phyloP scores from a whole-genome alignment of 257 asterid species.

The Forsythia suspensa region DNA sequence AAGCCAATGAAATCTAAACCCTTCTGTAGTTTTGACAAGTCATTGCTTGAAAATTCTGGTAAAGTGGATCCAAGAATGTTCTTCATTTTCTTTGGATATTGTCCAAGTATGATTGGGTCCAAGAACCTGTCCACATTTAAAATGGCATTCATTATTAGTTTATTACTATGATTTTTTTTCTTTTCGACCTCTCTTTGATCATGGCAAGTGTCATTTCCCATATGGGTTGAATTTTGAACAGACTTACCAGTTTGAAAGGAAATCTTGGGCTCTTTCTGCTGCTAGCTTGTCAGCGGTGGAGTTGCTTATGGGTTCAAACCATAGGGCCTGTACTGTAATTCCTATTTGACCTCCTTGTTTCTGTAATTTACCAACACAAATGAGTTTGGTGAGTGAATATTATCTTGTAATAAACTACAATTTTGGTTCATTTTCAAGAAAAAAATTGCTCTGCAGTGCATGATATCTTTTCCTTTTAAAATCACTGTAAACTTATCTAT shows the following conservation, averaged over 20 bases:
- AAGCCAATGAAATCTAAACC: constrained; percentile 61
- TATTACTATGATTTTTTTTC: not conserved
- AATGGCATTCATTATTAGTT: not conserved
- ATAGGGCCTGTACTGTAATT: constrained; percentile 44
- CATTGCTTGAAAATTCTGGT: constrained; percentile 41
- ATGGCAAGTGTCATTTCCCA: not conserved
- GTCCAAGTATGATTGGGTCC: constrained; percentile 59
- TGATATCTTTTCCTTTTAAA: not conserved
- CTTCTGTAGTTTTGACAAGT: constrained; percentile 21
- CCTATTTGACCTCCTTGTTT: constrained; percentile 60
- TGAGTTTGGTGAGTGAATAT: not conserved
- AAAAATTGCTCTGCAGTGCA: not conserved
- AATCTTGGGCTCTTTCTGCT: constrained; percentile 60
- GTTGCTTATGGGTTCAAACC: constrained; percentile 57
- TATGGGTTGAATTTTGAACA: not conserved
- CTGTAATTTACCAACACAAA: constrained; percentile 23
- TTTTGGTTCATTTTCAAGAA: too few species aligned
- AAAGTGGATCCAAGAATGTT: constrained; percentile 37
- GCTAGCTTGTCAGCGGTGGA: constrained; percentile 54
- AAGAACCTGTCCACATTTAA: constrained; percentile 44
- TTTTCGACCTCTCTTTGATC: not conserved
- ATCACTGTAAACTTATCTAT: not conserved
- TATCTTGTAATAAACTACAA: not conserved
- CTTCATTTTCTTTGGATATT: constrained; percentile 61
- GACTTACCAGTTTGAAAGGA: constrained; percentile 49